These are phyloP conservation scores for Chlorella vulgaris DNA, from an alignment of 139 green algal genomes.

Conservation along the genomic window DNA sequence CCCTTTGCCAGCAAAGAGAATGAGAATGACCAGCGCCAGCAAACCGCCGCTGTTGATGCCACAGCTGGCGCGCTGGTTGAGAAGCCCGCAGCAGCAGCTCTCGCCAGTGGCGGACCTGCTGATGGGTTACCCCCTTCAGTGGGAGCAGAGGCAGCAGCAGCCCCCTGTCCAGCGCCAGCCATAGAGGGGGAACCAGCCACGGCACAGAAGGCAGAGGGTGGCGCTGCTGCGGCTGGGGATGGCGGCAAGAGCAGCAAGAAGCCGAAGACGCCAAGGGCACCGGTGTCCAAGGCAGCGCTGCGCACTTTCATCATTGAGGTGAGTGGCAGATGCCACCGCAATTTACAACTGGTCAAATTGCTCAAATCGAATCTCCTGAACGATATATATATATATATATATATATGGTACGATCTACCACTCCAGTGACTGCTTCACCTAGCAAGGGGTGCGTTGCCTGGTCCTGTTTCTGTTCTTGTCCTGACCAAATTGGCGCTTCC, in stretches of 20 bases:
- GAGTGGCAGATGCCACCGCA: not conserved
- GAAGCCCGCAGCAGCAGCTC: not conserved
- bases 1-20: conserved; percentile 34
- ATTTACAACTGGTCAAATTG: too few relatives aligned
- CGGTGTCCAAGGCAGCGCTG: conserved; percentile 15
- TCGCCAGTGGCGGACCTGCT: not conserved
- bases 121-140: not conserved
- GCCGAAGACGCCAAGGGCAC: conserved; percentile 27
- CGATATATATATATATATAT: too few relatives aligned
- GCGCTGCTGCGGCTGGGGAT: not conserved
- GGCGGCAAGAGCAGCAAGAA: not conserved
- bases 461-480: too few relatives aligned
- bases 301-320: conserved; percentile 35
- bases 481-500: too few relatives aligned
- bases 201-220: conserved; percentile 20
- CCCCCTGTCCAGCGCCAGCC: not conserved
- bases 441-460: too few relatives aligned
- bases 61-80: not conserved
- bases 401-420: too few relatives aligned
- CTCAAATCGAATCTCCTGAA: not conserved
- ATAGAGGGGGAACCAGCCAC: not conserved
- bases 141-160: not conserved
- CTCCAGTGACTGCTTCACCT: too few relatives aligned
- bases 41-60: not conserved
- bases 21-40: not conserved